Conservation (phyloP, 2,329 filamentous ascomycete genomes). For the Davidsoniella australis region DNA sequence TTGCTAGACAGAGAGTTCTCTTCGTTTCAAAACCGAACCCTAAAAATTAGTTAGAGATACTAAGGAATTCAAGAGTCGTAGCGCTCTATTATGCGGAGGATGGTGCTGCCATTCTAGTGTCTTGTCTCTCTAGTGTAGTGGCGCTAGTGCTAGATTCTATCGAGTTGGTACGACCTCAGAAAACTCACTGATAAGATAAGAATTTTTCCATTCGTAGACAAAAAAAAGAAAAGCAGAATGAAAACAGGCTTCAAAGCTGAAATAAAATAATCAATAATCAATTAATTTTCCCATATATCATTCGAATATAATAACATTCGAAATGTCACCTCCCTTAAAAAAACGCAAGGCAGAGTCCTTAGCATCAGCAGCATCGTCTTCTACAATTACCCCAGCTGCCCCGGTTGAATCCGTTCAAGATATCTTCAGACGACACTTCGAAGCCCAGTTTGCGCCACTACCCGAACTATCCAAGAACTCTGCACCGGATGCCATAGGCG, state of each 20-base stretch:
- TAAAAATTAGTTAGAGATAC: too few species aligned
- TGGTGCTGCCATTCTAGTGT: too few species aligned
- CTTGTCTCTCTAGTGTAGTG: too few species aligned
- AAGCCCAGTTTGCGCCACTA: conserved; percentile 69
- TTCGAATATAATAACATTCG: too few species aligned
- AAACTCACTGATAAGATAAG: conserved; percentile 10
- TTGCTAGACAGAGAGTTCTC: too few species aligned
- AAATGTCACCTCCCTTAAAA: conserved; percentile 17
- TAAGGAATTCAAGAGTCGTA: too few species aligned
- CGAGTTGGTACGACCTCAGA: neutral
- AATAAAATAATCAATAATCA: too few species aligned
- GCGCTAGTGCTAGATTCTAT: neutral
- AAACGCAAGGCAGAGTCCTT: conserved; percentile 29
- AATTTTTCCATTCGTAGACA: neutral
- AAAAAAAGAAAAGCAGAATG: conserved; percentile 5
- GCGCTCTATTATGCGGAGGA: too few species aligned
- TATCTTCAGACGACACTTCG: conserved; percentile 71
- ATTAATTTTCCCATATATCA: too few species aligned
- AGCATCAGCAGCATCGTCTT: conserved; percentile 13
- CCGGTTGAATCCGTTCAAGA: conserved; percentile 44
- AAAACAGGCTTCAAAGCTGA: too few species aligned
- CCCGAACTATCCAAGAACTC: conserved; percentile 19
- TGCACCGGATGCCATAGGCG: conserved; percentile 15
- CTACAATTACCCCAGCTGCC: neutral
- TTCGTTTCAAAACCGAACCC: too few species aligned